A percentile compares a stretch with the other conserved stretches of the same genome.
Conservation (phyloP, 306 rosid genomes). For the Prosopis cineraria region DNA sequence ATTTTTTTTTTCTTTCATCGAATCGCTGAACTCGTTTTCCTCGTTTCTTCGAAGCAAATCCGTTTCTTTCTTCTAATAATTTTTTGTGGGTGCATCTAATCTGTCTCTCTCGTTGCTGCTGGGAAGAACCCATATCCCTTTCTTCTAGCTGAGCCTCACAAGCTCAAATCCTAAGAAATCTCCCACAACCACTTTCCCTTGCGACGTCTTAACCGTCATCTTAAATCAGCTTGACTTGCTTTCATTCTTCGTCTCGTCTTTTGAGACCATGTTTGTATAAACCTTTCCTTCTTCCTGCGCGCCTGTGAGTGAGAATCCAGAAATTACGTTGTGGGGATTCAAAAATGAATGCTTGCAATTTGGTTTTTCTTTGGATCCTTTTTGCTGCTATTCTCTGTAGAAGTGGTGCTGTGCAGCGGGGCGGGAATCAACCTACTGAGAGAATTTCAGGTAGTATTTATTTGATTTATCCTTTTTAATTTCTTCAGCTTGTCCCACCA, state of each 20-base stretch:
- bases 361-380: constrained; percentile 55
- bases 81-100: constrained; percentile 4
- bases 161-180: constrained; percentile 41
- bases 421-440: constrained; percentile 73
- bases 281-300: neutral
- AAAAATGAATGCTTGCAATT: constrained; percentile 56
- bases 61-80: neutral
- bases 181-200: constrained; percentile 42
- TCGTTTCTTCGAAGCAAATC: constrained; percentile 42
- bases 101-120: constrained; percentile 40
- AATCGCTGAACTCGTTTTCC: constrained; percentile 16
- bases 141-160: constrained; percentile 15
- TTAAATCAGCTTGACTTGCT: constrained; percentile 32
- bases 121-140: constrained; percentile 23
- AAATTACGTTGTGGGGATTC: constrained; percentile 21
- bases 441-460: constrained; percentile 78
- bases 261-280: neutral
- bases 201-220: constrained; percentile 46
- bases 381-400: too few relatives aligned
- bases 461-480: neutral
- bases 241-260: constrained; percentile 12
- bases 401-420: constrained; percentile 56
- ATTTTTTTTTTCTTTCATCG: neutral
- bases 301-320: neutral
- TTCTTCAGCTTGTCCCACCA: constrained; percentile 1